Conservation (phyloP, 257 asterid genomes). For the Rehmannia glutinosa region DNA sequence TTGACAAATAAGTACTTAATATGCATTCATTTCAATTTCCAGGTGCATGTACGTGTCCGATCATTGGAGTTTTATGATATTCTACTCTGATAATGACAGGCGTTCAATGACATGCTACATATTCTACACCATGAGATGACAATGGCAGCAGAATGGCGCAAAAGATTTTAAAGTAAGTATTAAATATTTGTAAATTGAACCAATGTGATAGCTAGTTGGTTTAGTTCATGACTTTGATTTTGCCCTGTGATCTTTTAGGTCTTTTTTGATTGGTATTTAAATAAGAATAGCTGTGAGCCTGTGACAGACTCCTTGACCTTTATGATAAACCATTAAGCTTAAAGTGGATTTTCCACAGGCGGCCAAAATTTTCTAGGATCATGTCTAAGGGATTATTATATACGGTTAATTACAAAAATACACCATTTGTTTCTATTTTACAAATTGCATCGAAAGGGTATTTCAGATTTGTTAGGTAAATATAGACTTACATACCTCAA, state of each 20-base stretch:
- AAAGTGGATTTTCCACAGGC: too few relatives aligned
- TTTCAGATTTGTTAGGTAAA: too few relatives aligned
- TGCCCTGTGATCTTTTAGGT: neutral
- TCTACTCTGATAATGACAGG: neutral
- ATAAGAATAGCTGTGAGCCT: too few relatives aligned
- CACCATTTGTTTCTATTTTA: too few relatives aligned
- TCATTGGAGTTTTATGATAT: neutral
- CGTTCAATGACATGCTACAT: neutral
- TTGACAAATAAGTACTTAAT: constrained; percentile 6
- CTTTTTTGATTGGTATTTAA: neutral
- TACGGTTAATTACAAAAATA: too few relatives aligned
- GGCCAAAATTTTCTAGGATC: too few relatives aligned
- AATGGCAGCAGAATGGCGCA: neutral
- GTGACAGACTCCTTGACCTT: too few relatives aligned
- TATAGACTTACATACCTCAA: too few relatives aligned
- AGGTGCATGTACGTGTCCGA: constrained; percentile 12
- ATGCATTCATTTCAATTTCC: neutral
- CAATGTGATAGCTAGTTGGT: neutral
- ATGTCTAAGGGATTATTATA: too few relatives aligned
- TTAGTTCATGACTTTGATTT: neutral
- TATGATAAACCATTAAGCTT: too few relatives aligned
- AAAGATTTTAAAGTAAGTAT: neutral
- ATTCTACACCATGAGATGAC: neutral
- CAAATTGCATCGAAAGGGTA: too few relatives aligned
- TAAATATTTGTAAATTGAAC: neutral